Base-by-base conservation (phyloP, 2,329 filamentous ascomycete species). In the Arthroderma uncinatum region DNA sequence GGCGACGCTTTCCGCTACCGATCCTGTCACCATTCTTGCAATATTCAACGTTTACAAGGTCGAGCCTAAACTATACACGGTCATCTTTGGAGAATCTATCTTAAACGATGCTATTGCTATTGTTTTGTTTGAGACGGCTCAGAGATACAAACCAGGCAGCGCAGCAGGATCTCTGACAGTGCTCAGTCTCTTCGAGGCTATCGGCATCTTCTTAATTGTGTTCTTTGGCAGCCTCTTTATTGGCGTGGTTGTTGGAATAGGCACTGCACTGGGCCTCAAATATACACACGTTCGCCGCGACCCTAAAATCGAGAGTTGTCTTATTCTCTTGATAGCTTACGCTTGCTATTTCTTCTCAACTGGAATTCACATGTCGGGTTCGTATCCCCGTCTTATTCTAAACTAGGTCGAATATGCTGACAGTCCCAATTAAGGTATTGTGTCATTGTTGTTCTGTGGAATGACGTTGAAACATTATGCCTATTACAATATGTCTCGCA, bases 21-120 rank as follows among this genome's bases (percentile, higher is more conserved):
- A 98, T 68, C 93, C 93, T 0, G 92, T 98, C 59, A 98, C 93
- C 0, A 97, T 98, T 65, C 78, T 98, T 56, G 93, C 93, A 70
- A 98, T 98, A 64, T 98, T 98, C 81, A 97, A 96, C 72, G 87
- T 93, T 1, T 98, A 97, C 81, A 97, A 97, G 74, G 93, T 98
- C 65, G 93, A 98, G 67, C 93, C 93, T 2, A 97, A 97, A 74
- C 81, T 98, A 16, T 98, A 98, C 75, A 98, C 93, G 30, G 85
- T 98, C 70, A 98, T 98, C 64, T 98, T 98, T 71, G 93, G 93
- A 69, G 93, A 98, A 74, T 95, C 92, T 6, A 97, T 98, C 60
- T 77, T 98, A 57, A 98, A 98, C 71, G 93, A 98, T 76, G 93
- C 93, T 47, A 92, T 98, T 67, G 93, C 93, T 62, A 98, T 98